These are phyloP conservation scores for Vinca major DNA, from an alignment of 305 asterid species.

Conservation along the genomic window DNA sequence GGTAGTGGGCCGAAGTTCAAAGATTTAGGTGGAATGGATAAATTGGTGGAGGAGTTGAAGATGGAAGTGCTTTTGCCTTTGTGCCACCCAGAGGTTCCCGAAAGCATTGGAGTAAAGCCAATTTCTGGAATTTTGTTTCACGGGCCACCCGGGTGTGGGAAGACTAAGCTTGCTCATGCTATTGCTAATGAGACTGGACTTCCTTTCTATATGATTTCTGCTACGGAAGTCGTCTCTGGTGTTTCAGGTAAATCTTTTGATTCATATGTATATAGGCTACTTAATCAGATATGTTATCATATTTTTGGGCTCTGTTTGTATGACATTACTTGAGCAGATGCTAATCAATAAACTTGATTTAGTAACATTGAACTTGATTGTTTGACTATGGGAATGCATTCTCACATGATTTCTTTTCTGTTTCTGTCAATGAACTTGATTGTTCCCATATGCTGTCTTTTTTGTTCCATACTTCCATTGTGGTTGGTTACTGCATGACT, in stretches of 20 bases:
- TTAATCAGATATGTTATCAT: background rate
- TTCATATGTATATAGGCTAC: too few relatives aligned
- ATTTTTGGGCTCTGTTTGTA: too few relatives aligned
- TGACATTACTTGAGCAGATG: too few relatives aligned
- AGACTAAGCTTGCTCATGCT: slow-evolving; percentile 83
- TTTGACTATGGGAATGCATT: too few relatives aligned
- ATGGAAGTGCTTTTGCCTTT: slow-evolving; percentile 68
- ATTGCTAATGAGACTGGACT: slow-evolving; percentile 82
- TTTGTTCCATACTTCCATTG: too few relatives aligned
- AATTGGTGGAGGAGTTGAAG: slow-evolving; percentile 52
- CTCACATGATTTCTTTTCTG: too few relatives aligned
- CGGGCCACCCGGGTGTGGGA: slow-evolving; percentile 98
- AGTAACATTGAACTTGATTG: too few relatives aligned
- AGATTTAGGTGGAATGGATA: slow-evolving; percentile 79
- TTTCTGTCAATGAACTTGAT: too few relatives aligned
- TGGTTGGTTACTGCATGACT: too few relatives aligned
- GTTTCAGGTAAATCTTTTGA: slow-evolving; percentile 51
- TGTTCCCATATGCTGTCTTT: too few relatives aligned
- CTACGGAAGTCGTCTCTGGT: slow-evolving; percentile 88
- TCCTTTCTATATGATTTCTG: slow-evolving; percentile 73
- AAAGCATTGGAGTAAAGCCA: slow-evolving; percentile 59
- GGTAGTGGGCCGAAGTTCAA: slow-evolving; percentile 46
- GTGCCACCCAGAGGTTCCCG: slow-evolving; percentile 47
- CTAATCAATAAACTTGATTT: too few relatives aligned
- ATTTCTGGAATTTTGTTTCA: slow-evolving; percentile 65